Percentiles rank a stretch among this genome's conserved stretches.
These are phyloP conservation scores for Lactarius pseudohatsudake DNA, from an alignment of 768 basidiomycete genomes.

Conservation along the genomic window DNA sequence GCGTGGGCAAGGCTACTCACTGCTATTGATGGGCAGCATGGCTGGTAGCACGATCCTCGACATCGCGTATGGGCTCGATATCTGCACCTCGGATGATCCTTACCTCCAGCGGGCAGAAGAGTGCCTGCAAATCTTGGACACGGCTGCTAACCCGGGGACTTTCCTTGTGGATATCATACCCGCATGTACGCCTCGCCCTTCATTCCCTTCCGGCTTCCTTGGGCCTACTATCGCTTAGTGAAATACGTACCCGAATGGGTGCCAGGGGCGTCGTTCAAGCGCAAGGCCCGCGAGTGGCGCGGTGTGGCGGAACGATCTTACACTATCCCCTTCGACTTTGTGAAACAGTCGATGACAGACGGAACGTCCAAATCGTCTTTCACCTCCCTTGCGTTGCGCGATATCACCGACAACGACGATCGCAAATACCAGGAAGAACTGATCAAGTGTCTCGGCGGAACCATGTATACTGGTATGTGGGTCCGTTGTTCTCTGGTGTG, in stretches of 20 bases:
- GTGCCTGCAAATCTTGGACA: conserved; percentile 23
- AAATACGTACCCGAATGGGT: conserved; percentile 33
- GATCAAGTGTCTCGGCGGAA: conserved; percentile 28
- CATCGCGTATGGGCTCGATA: conserved; percentile 28
- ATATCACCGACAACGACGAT: conserved; percentile 27
- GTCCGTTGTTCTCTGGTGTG: neutral
- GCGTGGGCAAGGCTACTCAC: neutral
- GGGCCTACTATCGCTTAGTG: conserved; percentile 15
- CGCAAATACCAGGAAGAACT: conserved; percentile 29
- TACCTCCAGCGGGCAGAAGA: conserved; percentile 30
- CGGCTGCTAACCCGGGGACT: conserved; percentile 30
- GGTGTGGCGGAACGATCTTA: conserved; percentile 24
- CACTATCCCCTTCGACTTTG: conserved; percentile 29
- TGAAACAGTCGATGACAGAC: conserved; percentile 27
- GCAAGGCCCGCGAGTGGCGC: conserved; percentile 30
- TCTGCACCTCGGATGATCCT: conserved; percentile 23
- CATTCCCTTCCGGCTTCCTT: neutral
- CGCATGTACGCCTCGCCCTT: conserved; percentile 23
- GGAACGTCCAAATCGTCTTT: conserved; percentile 23
- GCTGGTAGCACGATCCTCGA: conserved; percentile 28
- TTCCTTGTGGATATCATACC: conserved; percentile 35
- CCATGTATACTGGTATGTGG: conserved; percentile 23
- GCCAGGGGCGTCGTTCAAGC: conserved; percentile 32
- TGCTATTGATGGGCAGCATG: conserved; percentile 8
- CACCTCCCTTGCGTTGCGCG: conserved; percentile 26